phyloP scores from a whole-genome alignment of 768 basidiomycete genomes.

The Mycena sanguinolenta region DNA sequence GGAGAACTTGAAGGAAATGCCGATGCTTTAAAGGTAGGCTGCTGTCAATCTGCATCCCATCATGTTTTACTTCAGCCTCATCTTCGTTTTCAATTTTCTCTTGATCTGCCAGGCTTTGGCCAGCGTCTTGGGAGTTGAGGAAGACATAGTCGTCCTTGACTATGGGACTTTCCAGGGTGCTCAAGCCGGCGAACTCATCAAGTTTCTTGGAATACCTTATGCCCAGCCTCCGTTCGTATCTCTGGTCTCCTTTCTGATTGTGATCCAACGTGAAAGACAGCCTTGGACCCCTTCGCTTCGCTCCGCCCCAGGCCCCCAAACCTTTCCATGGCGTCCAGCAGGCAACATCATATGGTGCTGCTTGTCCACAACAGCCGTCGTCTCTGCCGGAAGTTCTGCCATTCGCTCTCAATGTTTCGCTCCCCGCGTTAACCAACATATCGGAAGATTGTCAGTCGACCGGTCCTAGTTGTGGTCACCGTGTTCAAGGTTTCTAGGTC shows the following conservation, averaged over 20 bases:
- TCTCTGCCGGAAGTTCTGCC: constrained; percentile 51
- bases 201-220: constrained; percentile 68
- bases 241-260: too few relatives aligned
- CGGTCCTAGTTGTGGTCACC: neutral
- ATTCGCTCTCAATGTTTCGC: too few relatives aligned
- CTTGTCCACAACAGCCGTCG: constrained; percentile 62
- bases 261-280: constrained; percentile 36
- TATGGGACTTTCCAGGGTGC: constrained; percentile 59
- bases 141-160: constrained; percentile 60
- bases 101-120: too few relatives aligned
- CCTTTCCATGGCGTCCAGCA: constrained; percentile 51
- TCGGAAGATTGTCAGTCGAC: constrained; percentile 66
- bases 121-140: too few relatives aligned
- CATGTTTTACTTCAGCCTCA: too few relatives aligned
- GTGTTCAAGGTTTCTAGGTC: constrained; percentile 46
- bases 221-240: constrained; percentile 68
- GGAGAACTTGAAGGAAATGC: too few relatives aligned
- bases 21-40: too few relatives aligned
- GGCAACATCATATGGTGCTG: constrained; percentile 56
- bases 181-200: constrained; percentile 45
- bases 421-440: constrained; percentile 49
- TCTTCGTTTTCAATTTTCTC: too few relatives aligned
- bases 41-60: too few relatives aligned
- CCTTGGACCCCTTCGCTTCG: constrained; percentile 55
- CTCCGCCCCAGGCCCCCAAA: constrained; percentile 53